Percentiles rank a stretch among this genome's conserved stretches.
Evolutionary conservation across 352 stramenopile genomes (phyloP).

Genomic region (Globisporangium abappressorium): DNA sequence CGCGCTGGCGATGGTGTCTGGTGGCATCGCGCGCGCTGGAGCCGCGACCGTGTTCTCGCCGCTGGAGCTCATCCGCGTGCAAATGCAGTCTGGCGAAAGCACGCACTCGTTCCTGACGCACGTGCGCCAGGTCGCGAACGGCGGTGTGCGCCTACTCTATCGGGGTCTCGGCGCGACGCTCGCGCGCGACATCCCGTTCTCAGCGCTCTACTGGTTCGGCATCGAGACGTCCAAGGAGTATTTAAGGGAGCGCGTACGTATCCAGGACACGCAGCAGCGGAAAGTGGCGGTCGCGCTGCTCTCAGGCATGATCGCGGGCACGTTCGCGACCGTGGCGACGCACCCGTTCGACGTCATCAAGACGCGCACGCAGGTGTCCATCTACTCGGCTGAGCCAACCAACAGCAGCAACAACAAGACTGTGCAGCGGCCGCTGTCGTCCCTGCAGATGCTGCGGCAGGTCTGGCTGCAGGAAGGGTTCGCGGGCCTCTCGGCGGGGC

Average conservation of each 20-base stretch:
- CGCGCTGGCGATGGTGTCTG: constrained; percentile 45
- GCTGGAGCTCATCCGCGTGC: constrained; percentile 84
- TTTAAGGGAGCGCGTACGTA: constrained; percentile 26
- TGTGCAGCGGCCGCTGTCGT: constrained; percentile 15
- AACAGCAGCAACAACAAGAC: background rate
- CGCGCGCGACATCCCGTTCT: constrained; percentile 94
- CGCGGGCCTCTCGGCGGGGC: constrained; percentile 41
- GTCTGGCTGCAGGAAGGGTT: constrained; percentile 44
- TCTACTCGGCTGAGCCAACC: constrained; percentile 33
- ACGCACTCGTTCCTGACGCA: constrained; percentile 51
- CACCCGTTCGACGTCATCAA: constrained; percentile 97
- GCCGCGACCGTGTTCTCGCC: constrained; percentile 76
- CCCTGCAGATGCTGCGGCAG: constrained; percentile 43
- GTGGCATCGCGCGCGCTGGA: constrained; percentile 43
- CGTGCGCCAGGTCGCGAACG: constrained; percentile 32
- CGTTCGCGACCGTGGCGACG: constrained; percentile 87
- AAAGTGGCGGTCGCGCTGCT: constrained; percentile 74
- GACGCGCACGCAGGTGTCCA: constrained; percentile 77
- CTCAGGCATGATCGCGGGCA: constrained; percentile 73
- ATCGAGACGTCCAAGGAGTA: constrained; percentile 83
- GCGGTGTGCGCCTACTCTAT: constrained; percentile 44
- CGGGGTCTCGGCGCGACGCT: constrained; percentile 88
- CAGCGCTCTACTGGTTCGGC: constrained; percentile 91
- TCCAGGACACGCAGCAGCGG: constrained; percentile 28
- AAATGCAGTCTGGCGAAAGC: constrained; percentile 75